Evolutionary conservation across 2,329 filamentous ascomycete species (phyloP), one percentile per base, ranked within the genome.

Genomic region (Cytospora leucostoma): DNA sequence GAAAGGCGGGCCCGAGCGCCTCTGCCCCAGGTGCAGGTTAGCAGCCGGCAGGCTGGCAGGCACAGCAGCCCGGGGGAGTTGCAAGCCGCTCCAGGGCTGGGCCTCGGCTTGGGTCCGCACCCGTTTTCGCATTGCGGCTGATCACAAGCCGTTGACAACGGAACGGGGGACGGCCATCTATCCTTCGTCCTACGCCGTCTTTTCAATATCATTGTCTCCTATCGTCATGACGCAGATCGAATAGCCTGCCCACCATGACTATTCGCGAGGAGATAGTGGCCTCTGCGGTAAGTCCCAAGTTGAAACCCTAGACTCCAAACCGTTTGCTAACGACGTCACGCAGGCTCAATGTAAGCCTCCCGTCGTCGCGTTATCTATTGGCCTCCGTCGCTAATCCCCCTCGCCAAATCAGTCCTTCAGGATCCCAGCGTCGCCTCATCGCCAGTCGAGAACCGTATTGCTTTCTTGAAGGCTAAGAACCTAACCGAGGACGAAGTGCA

Each of bases 401-500:
- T 34, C 32, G 21, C 4, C 37, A n/a, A n/a, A 59, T 51, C 72
- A 94, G 92, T 99, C 77, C 87, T 99, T 65, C 92, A 96, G 79
- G 95, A 99, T 75, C 93, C 95, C 12, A 96, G 89, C 58, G 94
- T 99, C 69, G 87, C 92, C 44, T 87, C 88, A 11, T 94, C 95
- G 6, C 90, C 95, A n/a, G 80, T 97, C 66, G 95, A 98, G 73
- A 97, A 95, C 77, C 88, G 92, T 68, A 85, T 98, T 65, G 90
- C 93, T 10, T 99, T 99, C 71, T 83, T 99, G 21, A 91, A 93
- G 76, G 96, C 93, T 8, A 99, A 99, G 79, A 98, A 99, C 76
- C 84, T 99, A 61, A 98, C 94, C 0, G 91, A 95, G 75, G 94
- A 98, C 77, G 96, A 99, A 78, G 90, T 99, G 71, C 91, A 95